Conservation (phyloP, 257 asterid species). For the Thymus mandschuricus region DNA sequence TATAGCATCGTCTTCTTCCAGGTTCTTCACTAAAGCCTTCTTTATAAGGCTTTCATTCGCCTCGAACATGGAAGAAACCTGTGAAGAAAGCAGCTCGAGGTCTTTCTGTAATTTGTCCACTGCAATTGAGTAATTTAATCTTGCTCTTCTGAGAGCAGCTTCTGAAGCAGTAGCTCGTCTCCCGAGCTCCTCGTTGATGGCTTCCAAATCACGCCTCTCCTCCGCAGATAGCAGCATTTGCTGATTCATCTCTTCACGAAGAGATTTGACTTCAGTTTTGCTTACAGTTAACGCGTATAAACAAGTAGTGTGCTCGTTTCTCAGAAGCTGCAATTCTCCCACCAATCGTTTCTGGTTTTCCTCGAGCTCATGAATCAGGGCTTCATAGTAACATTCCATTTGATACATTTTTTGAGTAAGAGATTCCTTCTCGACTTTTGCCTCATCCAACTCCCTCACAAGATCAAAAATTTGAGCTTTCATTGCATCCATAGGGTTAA, state of each 20-base stretch:
- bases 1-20: slow-evolving; percentile 42
- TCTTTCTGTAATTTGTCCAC: slow-evolving; percentile 95
- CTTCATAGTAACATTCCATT: slow-evolving; percentile 96
- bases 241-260: slow-evolving; percentile 61
- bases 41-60: slow-evolving; percentile 82
- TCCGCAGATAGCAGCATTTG: slow-evolving; percentile 61
- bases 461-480: slow-evolving; percentile 80
- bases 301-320: slow-evolving; percentile 82
- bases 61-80: slow-evolving; percentile 91
- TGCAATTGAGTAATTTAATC: slow-evolving; percentile 90
- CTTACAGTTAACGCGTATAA: slow-evolving; percentile 62
- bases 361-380: slow-evolving; percentile 89
- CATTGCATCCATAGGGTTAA: slow-evolving; percentile 67
- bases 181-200: slow-evolving; percentile 77
- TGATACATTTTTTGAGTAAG: slow-evolving; percentile 79
- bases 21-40: slow-evolving; percentile 65
- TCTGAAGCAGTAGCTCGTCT: slow-evolving; percentile 76
- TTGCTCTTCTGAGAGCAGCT: slow-evolving; percentile 87
- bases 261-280: slow-evolving; percentile 67
- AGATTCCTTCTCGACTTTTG: slow-evolving; percentile 81
- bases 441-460: slow-evolving; percentile 86
- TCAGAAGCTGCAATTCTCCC: slow-evolving; percentile 78
- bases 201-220: slow-evolving; percentile 70
- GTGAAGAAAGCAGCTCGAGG: slow-evolving; percentile 92
- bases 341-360: slow-evolving; percentile 88